Base-by-base conservation (phyloP, 441 rosid species). In the Gossypium trilobum region DNA sequence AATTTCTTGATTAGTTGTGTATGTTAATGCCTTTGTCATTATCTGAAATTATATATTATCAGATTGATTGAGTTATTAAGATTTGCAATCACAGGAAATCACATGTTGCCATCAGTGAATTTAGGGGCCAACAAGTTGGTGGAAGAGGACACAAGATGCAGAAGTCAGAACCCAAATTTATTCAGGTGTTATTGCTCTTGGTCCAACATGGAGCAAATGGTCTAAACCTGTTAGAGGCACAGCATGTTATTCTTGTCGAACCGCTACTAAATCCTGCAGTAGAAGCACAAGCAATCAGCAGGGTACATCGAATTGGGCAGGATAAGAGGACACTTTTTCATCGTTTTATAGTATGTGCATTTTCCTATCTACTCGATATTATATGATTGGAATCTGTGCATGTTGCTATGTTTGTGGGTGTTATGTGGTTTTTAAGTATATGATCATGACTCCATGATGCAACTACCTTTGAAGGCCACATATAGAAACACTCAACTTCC, bases 121-220 rank as follows among this genome's bases (percentile, higher is more conserved):
- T 94, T 72, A 86, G 80, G 74, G 91, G 85, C 71, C 81, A 85
- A 78, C 79, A 79, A 74, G 78, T 31, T 65, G 52, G 70, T 50
- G 82, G 54, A 25, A 83, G 70, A 73, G 79, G 74, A 76, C 48
- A 57, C 39, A 75, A 59, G 74, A 75, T 52, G 76, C 74, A 76
- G 75, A 52, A 73, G 42, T 64, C 58, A 65, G 91, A 86, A 70
- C 66, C 75, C 64, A 80, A 76, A 56, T 70, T 80, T 36, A 62
- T 89, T 74, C 99, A 92, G 79, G 99, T 94, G 27, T 68, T 92
- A 68, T 58, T 94, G 86, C 89, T 94, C 46, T 81, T 94, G 78
- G 85, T 92, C 81, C 97, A 92, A 69, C 97, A 94, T 81, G 99
- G 97, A 66, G 99, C 99, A 23, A 94, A 94, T 64, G 99, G 99